phyloP scores from a whole-genome alignment of 352 stramenopile genomes.

The Phytophthora nicotianae region DNA sequence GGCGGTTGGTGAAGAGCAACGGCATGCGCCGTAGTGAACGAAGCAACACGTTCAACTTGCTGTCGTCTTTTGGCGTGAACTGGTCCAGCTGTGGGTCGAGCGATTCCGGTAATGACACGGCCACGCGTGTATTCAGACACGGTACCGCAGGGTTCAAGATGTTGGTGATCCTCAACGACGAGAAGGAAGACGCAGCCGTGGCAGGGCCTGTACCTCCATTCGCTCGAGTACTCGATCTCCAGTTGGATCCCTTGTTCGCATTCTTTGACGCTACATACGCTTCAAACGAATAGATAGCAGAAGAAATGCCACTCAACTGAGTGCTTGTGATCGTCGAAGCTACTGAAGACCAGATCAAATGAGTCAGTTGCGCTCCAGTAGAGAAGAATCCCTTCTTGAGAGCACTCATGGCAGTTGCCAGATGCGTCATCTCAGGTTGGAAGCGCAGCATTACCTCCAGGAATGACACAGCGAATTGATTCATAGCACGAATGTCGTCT shows the following conservation, averaged over 20 bases:
- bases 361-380: slow-evolving; percentile 66
- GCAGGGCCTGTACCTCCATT: slow-evolving; percentile 14
- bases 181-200: slow-evolving; percentile 52
- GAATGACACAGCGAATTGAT: slow-evolving; percentile 74
- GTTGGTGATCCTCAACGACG: slow-evolving; percentile 71
- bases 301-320: slow-evolving; percentile 75
- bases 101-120: slow-evolving; percentile 68
- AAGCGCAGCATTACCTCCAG: slow-evolving; percentile 72
- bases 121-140: slow-evolving; percentile 63
- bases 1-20: slow-evolving; percentile 61
- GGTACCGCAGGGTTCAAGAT: slow-evolving; percentile 59
- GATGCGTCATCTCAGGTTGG: slow-evolving; percentile 61
- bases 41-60: slow-evolving; percentile 75
- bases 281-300: slow-evolving; percentile 63
- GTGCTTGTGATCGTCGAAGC: slow-evolving; percentile 65
- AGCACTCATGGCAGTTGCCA: slow-evolving; percentile 54
- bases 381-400: slow-evolving; percentile 79
- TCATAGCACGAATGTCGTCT: slow-evolving; percentile 73
- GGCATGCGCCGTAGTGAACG: slow-evolving; percentile 59
- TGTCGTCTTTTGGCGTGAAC: slow-evolving; percentile 77
- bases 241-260: slow-evolving; percentile 21
- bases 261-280: slow-evolving; percentile 32
- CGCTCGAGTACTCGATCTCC: slow-evolving; percentile 19
- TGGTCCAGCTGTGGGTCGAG: slow-evolving; percentile 72
- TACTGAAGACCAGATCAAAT: slow-evolving; percentile 81